Evolutionary conservation across 768 basidiomycete genomes (phyloP).

Genomic region (Polyporus arcularius): DNA sequence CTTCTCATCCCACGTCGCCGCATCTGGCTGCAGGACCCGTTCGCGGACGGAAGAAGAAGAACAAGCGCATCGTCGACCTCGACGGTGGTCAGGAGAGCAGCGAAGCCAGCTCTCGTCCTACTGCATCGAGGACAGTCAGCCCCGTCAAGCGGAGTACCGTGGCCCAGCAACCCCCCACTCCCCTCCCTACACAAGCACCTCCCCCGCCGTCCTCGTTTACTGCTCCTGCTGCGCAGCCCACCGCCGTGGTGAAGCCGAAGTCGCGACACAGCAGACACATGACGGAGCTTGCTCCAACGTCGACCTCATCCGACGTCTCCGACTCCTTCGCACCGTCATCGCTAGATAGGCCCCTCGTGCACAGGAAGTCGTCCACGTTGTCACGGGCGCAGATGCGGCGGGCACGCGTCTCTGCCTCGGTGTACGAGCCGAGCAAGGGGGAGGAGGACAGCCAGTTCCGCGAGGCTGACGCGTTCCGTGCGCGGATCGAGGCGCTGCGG

Average conservation of each 20-base stretch:
- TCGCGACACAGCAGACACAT: constrained; percentile 50
- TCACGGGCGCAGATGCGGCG: constrained; percentile 48
- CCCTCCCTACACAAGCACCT: neutral
- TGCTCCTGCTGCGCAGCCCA: constrained; percentile 23
- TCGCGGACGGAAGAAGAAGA: constrained; percentile 58
- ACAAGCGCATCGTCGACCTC: constrained; percentile 79
- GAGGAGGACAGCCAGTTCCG: constrained; percentile 37
- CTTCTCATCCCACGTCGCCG: constrained; percentile 48
- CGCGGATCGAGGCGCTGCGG: constrained; percentile 78
- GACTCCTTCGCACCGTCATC: constrained; percentile 10
- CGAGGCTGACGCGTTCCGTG: constrained; percentile 72
- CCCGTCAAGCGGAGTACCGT: constrained; percentile 13
- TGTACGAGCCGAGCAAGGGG: constrained; percentile 51
- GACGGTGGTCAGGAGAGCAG: constrained; percentile 48
- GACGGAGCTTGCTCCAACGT: constrained; percentile 44
- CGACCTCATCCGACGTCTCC: constrained; percentile 13
- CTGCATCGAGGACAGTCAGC: constrained; percentile 15
- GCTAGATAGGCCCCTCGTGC: neutral
- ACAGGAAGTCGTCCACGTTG: constrained; percentile 27
- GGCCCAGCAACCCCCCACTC: constrained; percentile 3
- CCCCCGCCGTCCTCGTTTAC: neutral
- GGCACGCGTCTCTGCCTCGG: constrained; percentile 59
- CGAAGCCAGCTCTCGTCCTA: constrained; percentile 32
- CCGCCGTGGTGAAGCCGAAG: constrained; percentile 21
- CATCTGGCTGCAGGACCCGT: constrained; percentile 40